Base-by-base conservation (phyloP, 768 basidiomycete species). In the Rhodotorula kratochvilovae region DNA sequence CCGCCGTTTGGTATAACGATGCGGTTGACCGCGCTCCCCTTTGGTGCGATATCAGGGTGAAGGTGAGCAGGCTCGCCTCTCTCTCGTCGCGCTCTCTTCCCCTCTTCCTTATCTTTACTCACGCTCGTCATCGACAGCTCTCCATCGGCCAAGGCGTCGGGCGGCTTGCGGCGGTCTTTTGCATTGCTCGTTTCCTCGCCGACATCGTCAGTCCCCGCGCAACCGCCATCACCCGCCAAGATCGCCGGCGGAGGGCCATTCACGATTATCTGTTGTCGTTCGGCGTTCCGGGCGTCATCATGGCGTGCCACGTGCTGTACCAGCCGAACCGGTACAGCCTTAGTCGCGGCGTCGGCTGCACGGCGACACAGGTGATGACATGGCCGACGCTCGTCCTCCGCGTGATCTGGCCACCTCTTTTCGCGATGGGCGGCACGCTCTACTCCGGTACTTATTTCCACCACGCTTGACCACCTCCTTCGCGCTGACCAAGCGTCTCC, bases 131-230 rank as follows among this genome's bases (percentile, higher is more conserved):
- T n/a, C 33, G 5, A 27, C 55, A 75, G 73, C 45, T 75, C 27
- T 31, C 39, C 27, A 27, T 71, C 13, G 70, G 61, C 6, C 61
- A 54, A 5, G 62, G 61, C 3, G 23, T 72, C 31, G 73, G 73
- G 1, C 48, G 73, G 12, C 21, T 66, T 11, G 64, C 64, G 7
- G 55, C 73, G 19, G 63, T 63, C 42, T 58, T 68, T 13, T 72
- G 70, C 59, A 75, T 71, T 57, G 50, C 66, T 25, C 59, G 46
- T 16, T 68, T 71, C 46, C 71, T 75, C 42, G 73, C 73, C 17
- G 48, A 71, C 27, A 58, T 75, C 27, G 62, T 75, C 31, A 70
- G 65, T n/a, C 71, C 73, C 2, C 27, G 46, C 19, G 60, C 73
- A 27, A 63, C 61, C 15, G 39, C 73, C 16, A 25, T 74, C 10